These are phyloP conservation scores for Vitis amurensis DNA, from an alignment of 164 flowering plant genomes.

Conservation along the genomic window DNA sequence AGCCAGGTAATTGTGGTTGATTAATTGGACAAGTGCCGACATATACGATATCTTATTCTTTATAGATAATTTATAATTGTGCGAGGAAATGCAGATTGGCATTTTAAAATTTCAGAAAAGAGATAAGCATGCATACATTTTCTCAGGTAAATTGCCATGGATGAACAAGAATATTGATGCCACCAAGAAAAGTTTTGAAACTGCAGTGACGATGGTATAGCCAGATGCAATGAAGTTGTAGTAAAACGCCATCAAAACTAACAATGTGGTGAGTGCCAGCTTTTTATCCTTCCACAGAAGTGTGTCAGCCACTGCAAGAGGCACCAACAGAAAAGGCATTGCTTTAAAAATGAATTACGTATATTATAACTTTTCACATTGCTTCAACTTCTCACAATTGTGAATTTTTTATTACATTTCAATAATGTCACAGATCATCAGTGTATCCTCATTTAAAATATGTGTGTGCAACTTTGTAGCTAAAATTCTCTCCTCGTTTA, in stretches of 20 bases:
- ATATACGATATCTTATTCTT: background rate
- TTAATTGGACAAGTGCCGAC: background rate
- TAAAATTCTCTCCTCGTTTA: too few species aligned
- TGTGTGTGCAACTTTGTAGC: too few species aligned
- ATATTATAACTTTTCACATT: background rate
- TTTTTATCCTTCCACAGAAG: conserved; percentile 88
- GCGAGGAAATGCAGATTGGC: conserved; percentile 2
- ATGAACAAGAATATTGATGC: conserved; percentile 62
- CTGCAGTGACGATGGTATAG: conserved; percentile 59
- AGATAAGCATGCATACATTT: conserved; percentile 45
- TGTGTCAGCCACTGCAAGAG: conserved; percentile 80
- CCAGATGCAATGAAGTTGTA: conserved; percentile 68
- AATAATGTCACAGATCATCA: too few species aligned
- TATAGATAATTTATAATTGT: background rate
- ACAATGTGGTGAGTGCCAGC: conserved; percentile 47
- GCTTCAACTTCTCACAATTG: too few species aligned
- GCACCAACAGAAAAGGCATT: conserved; percentile 1
- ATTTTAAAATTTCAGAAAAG: conserved; percentile 3
- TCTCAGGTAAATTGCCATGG: conserved; percentile 75
- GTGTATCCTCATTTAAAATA: too few species aligned
- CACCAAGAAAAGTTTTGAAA: conserved; percentile 64
- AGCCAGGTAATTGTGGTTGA: background rate
- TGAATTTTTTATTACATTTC: too few species aligned
- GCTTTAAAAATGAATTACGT: background rate
- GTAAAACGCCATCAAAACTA: conserved; percentile 61